Conservation (phyloP, 2,329 filamentous ascomycete species). For the Clarireedia monteithiana region DNA sequence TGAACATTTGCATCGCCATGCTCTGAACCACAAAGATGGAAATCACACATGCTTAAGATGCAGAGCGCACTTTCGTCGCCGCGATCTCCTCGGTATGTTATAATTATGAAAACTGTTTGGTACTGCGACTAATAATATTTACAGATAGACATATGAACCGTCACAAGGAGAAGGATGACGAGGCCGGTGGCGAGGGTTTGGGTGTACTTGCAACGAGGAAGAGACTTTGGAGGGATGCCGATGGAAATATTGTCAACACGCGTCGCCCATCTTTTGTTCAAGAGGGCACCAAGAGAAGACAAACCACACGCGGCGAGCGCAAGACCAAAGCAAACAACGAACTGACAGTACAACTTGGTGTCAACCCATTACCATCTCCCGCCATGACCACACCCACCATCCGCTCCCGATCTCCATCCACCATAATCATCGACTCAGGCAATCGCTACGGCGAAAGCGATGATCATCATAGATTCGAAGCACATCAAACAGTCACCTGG, state of each 20-base stretch:
- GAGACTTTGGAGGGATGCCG: constrained; percentile 40
- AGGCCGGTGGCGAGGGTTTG: constrained; percentile 39
- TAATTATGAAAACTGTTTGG: background rate
- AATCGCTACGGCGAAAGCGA: constrained; percentile 1
- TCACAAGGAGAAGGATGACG: constrained; percentile 41
- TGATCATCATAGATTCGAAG: constrained; percentile 8
- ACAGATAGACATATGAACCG: constrained; percentile 44
- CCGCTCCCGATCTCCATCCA: constrained; percentile 18
- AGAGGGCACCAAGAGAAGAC: constrained; percentile 21
- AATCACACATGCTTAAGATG: constrained; percentile 46
- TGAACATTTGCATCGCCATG: constrained; percentile 44
- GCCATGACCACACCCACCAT: constrained; percentile 18
- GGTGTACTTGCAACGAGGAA: constrained; percentile 41
- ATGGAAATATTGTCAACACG: constrained; percentile 39
- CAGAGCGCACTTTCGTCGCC: constrained; percentile 46
- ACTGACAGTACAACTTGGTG: background rate
- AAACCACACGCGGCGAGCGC: constrained; percentile 15
- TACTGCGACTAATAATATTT: constrained; percentile 7
- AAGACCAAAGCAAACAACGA: constrained; percentile 6
- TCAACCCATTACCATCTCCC: constrained; percentile 7
- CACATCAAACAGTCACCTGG: constrained; percentile 15
- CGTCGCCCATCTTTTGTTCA: constrained; percentile 28
- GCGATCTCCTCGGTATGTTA: constrained; percentile 44
- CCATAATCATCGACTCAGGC: constrained; percentile 20
- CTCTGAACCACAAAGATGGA: constrained; percentile 41